phyloP scores from a whole-genome alignment of 2,329 filamentous ascomycete species.

The Rutstroemia sp. region DNA sequence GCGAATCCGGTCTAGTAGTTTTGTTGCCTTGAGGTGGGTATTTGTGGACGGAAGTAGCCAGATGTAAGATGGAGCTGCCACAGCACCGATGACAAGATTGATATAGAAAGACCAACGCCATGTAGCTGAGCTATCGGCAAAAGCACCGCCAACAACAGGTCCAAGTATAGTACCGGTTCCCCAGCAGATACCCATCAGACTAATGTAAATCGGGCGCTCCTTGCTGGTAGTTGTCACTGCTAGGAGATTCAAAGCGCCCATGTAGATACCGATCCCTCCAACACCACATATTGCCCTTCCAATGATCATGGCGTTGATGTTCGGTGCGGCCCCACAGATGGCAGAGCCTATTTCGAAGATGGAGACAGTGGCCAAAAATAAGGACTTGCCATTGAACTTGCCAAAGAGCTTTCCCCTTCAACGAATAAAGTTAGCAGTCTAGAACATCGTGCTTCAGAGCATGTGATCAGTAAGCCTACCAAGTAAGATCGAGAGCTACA shows the following conservation, averaged over 20 bases:
- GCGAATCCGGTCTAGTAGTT: neutral
- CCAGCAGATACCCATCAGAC: constrained; percentile 8
- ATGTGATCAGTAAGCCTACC: constrained; percentile 29
- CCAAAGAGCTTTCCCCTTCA: constrained; percentile 11
- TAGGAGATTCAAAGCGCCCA: constrained; percentile 23
- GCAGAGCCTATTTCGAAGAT: constrained; percentile 22
- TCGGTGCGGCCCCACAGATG: constrained; percentile 25
- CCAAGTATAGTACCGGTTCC: constrained; percentile 13
- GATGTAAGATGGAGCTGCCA: constrained; percentile 10
- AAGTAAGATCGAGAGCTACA: constrained; percentile 16
- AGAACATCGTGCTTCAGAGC: neutral
- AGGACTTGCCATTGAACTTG: constrained; percentile 20
- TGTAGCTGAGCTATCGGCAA: constrained; percentile 17
- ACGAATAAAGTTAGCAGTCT: constrained; percentile 1
- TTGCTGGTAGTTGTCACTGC: neutral
- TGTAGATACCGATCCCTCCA: constrained; percentile 36
- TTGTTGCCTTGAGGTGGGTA: neutral
- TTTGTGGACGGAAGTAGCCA: constrained; percentile 8
- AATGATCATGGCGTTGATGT: constrained; percentile 35
- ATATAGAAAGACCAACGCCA: constrained; percentile 30
- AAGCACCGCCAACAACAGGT: constrained; percentile 25
- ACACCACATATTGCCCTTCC: constrained; percentile 35
- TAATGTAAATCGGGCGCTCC: constrained; percentile 11
- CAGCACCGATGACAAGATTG: constrained; percentile 29
- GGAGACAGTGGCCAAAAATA: constrained; percentile 14